These are phyloP conservation scores for Erodium texanum DNA, from an alignment of 441 rosid species.

Conservation along the genomic window DNA sequence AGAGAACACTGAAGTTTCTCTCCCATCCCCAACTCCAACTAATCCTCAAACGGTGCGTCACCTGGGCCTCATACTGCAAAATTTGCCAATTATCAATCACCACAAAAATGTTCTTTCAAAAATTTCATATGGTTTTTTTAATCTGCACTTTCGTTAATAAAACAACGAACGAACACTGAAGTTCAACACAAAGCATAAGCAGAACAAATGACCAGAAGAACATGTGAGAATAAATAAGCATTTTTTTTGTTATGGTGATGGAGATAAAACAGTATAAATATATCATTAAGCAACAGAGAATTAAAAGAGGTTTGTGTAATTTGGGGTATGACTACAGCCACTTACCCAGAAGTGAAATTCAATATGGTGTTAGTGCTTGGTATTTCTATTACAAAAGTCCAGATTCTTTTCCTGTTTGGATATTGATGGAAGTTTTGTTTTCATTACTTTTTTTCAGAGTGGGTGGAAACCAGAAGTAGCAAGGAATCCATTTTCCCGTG, in stretches of 20 bases:
- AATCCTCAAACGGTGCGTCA: conserved; percentile 95
- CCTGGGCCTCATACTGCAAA: conserved; percentile 28
- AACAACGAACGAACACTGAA: background rate
- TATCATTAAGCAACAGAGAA: background rate
- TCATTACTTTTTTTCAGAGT: conserved; percentile 33
- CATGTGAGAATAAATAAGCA: background rate
- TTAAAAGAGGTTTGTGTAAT: background rate
- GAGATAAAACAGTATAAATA: background rate
- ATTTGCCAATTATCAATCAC: conserved; percentile 18
- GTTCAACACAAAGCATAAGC: background rate
- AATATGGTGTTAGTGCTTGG: background rate
- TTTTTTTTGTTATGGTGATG: too few relatives aligned
- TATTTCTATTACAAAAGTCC: background rate
- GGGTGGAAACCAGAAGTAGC: conserved; percentile 52
- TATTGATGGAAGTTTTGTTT: background rate
- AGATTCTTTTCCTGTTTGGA: background rate
- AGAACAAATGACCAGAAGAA: background rate
- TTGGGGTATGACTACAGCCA: too few relatives aligned
- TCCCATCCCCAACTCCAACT: conserved; percentile 94
- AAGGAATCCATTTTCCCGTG: conserved; percentile 69
- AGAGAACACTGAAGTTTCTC: conserved; percentile 83
- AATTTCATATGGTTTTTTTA: conserved; percentile 12
- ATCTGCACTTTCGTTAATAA: conserved; percentile 1
- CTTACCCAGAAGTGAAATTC: too few relatives aligned
- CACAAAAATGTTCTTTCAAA: background rate